Base-by-base conservation (phyloP, 805 yeast species). In the Candida sakaeoensis region DNA sequence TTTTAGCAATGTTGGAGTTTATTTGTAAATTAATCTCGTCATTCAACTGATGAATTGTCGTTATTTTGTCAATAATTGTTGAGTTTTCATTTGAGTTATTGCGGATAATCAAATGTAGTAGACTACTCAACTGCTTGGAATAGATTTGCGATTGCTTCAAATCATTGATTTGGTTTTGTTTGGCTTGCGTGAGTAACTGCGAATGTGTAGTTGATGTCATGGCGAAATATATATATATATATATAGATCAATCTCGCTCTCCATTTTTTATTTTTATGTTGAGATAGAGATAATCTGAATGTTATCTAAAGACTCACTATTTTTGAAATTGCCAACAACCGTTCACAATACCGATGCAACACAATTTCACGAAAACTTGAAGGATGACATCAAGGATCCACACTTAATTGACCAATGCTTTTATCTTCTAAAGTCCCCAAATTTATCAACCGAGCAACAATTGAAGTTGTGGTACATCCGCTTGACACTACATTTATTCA, bases 1-100 rank as follows among this genome's bases (percentile, higher is more conserved):
- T 55, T 8, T 52, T 33, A 2, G 61, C 57, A n/a, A 67, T 54
- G 33, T 61, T 69, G 8, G 57, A 44, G 15, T 53, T 56, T 37
- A 68, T 41, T 47, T 68, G 74, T 19, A 51, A 46, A 37, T 64
- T 63, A 14, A 69, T 67, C 21, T 65, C 66, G 3, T 48, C 40
- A 47, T 68, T 65, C 13, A 68, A 48, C 31, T 65, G 63, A 36
- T 65, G 71, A 5, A 68, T 62, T 7, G 72, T 67, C 12, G 69
- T 55, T 26, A 67, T 64, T 46, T 67, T 68, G 33, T 61, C 68
- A 5, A 64, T 36, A 5, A 57, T 45, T 8, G 48, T 37, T 2
- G 52, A 31, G n/a, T 36, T 17, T 15, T 29, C 31, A 27, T 22
- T 22, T 9, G 69, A 63, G 37, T 66, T 63, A 24, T 51, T 42